A percentile compares a stretch with the other conserved stretches of the same genome.
phyloP scores from a whole-genome alignment of 306 rosid species.

The cucumber (Cucumis sativus) region DNA sequence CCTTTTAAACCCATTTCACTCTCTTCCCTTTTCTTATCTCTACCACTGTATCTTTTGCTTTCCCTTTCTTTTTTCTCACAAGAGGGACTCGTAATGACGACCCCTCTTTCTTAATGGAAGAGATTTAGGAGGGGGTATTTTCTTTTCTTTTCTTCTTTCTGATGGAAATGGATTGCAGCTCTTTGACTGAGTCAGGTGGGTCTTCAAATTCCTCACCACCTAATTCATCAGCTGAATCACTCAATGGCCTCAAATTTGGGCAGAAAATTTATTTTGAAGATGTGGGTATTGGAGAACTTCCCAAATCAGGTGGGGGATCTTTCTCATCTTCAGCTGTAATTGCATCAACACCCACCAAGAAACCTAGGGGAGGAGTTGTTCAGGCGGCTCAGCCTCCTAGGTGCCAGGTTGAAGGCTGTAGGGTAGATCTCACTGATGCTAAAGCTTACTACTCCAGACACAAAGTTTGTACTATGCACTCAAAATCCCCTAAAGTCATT shows the following conservation, averaged over 20 bases:
- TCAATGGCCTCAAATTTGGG: constrained; percentile 68
- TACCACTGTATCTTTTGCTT: background rate
- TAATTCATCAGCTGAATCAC: constrained; percentile 45
- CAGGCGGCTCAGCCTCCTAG: constrained; percentile 52
- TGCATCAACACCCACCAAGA: constrained; percentile 28
- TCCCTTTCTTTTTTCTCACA: background rate
- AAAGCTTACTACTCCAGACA: constrained; percentile 90
- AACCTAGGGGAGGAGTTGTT: constrained; percentile 30
- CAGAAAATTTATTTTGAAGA: constrained; percentile 71
- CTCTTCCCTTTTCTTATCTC: background rate
- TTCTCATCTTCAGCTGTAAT: constrained; percentile 13
- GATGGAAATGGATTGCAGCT: constrained; percentile 41
- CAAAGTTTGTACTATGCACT: constrained; percentile 77
- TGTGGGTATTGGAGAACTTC: constrained; percentile 21
- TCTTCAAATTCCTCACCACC: constrained; percentile 36
- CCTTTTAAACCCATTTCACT: background rate
- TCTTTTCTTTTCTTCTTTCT: background rate
- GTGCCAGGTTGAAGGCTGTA: constrained; percentile 93
- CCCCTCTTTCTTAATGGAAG: constrained; percentile 13
- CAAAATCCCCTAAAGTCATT: constrained; percentile 64
- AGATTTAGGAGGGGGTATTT: constrained; percentile 17
- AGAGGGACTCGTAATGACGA: background rate
- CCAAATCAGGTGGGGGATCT: constrained; percentile 24
- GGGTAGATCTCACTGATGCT: constrained; percentile 70
- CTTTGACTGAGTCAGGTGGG: constrained; percentile 38